Base-by-base conservation (phyloP, 164 flowering plant genomes). In the Aristolochia fimbriata region DNA sequence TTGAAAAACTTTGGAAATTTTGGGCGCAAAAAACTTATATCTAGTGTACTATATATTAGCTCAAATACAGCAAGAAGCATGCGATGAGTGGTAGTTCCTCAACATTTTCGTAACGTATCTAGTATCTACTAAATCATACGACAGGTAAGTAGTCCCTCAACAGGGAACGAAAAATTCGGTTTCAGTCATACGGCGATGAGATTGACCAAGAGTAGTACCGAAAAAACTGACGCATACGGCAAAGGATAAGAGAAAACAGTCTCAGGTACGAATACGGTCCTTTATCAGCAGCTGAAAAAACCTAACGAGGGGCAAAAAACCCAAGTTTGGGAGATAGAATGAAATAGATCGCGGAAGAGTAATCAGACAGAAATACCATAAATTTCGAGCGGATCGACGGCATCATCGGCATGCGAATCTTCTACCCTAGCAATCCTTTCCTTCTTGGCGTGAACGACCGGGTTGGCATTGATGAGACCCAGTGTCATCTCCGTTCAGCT, bases 401-500 rank as follows among this genome's bases (percentile, higher is more conserved):
- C 81, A 55, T 79, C 84, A 46, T 60, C 68, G n/a, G 62, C 61
- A 66, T 78, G 83, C 30, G 58, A 78, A 59, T 82, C 85, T 59
- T 83, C 91, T 23, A 76, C 60, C 60, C 92, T 80, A 55, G 82
- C 85, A 54, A 79, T 70, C 63, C 92, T 73, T 60, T 86, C 87
- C 76, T 83, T 83, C 81, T 82, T 86, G 33, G 88, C 88, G 72
- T 86, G 92, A 58, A 86, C 92, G 55, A 83, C 80, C 3, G 92
- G 92, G 51, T 86, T 83, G 24, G 89, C 87, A 65, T 86, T 86
- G 68, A 82, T 77, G 65, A 86, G 68, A 9, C 92, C 92, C 62
- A 86, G 62, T 7, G 92, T 86, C 92, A 86, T 86, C 49, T 51
- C 62, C 12, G 10, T 37, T 37, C 4, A 37, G 43, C 9, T 10